Base-by-base conservation (phyloP, 495 filamentous ascomycete genomes). In the Penicillium steckii region DNA sequence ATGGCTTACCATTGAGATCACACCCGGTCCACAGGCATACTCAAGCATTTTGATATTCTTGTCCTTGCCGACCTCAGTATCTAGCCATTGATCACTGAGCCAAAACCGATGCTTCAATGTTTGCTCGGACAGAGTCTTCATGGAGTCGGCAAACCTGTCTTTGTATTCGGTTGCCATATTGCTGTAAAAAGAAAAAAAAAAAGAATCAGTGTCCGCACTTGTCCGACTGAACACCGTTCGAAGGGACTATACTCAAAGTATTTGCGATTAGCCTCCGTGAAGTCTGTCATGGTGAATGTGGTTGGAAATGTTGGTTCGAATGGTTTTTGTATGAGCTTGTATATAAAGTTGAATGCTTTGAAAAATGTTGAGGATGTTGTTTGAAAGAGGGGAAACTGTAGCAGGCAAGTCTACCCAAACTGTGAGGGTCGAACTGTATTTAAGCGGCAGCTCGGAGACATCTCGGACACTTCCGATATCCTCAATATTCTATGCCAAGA, bases 21-120 rank as follows among this genome's bases (percentile, higher is more conserved):
- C 48, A 4, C 88, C 88, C 15, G 86, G 83, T 3, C 88, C 88
- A 52, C 85, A 90, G 40, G 88, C 88, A 67, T 90, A 92, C 55
- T 92, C 88, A 8, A 92, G 70, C 44, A 90, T 60, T 26, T 77
- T 74, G 37, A 87, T 70, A 23, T 78, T 68, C 49, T 75, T 73
- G 37, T 57, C 67, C n/a, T 70, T 60, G 9, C 64, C 61, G 15
- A 52, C 61, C 27, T 59, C 68, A 9, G 68, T 72, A 26, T 77
- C 71, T 12, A 64, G 71, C 79, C 82, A 85, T 49, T 77, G 74
- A 17, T 83, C 76, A 18, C 81, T 84, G 47, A 88, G 79, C 76
- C 86, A 90, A 26, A 78, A 74, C 12, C 82, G 74, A 21, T 77
- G 75, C 7, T 64, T 60, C 22, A 71, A 53, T 67, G 79, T 53